A percentile compares a stretch with the other conserved stretches of the same genome.
These are phyloP conservation scores for Hypoxylon intermedium DNA, from an alignment of 495 filamentous ascomycete species.

Conservation along the genomic window DNA sequence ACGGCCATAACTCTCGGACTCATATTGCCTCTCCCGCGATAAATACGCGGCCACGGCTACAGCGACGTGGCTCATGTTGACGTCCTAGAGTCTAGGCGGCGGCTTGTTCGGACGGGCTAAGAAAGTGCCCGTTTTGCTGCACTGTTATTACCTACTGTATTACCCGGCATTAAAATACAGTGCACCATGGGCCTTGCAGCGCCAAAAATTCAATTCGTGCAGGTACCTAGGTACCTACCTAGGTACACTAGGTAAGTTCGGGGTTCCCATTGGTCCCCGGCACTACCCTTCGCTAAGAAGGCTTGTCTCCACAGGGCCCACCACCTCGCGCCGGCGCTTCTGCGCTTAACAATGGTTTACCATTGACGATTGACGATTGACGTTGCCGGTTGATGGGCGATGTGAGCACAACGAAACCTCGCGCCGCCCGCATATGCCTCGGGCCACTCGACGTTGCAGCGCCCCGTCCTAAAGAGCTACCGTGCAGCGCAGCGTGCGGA, in stretches of 20 bases:
- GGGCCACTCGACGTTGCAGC: slow-evolving; percentile 17
- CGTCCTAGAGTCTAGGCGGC: neutral
- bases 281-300: slow-evolving; percentile 7
- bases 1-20: too few relatives aligned
- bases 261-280: slow-evolving; percentile 14
- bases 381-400: slow-evolving; percentile 16
- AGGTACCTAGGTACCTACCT: slow-evolving; percentile 9
- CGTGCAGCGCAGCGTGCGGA: slow-evolving; percentile 17
- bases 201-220: slow-evolving; percentile 5
- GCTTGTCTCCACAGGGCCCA: slow-evolving; percentile 29
- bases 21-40: too few relatives aligned
- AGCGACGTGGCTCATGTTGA: too few relatives aligned
- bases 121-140: too few relatives aligned
- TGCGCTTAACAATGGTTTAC: slow-evolving; percentile 20
- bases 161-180: slow-evolving; percentile 5
- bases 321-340: slow-evolving; percentile 26
- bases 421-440: slow-evolving; percentile 9
- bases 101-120: slow-evolving; percentile 3
- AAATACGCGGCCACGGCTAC: too few relatives aligned
- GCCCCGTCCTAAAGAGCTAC: slow-evolving; percentile 1
- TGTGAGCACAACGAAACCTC: slow-evolving; percentile 2
- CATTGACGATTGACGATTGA: too few relatives aligned
- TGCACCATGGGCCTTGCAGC: slow-evolving; percentile 1
- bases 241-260: neutral
- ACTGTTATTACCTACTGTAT: too few relatives aligned